A percentile compares a stretch with the other conserved stretches of the same genome.
Conservation (phyloP, 768 basidiomycete genomes). For the Cubamyces sp. region DNA sequence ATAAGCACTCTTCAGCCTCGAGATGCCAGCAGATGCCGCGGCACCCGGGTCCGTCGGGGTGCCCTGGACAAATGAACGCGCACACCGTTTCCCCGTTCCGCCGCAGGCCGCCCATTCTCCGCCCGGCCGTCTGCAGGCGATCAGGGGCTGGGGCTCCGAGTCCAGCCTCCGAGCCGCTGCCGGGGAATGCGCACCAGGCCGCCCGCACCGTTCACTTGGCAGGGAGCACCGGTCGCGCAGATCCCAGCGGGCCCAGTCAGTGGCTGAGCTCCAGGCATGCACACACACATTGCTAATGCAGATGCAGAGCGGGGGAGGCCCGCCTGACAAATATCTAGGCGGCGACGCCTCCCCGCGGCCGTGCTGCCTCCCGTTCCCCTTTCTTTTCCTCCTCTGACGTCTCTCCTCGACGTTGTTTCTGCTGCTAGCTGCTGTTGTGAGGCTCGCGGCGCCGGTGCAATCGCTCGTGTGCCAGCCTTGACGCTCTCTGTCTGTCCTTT, state of each 20-base stretch:
- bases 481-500: conserved; percentile 4
- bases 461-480: too few species aligned
- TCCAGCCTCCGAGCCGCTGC: too few species aligned
- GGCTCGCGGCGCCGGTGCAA: too few species aligned
- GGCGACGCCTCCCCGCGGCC: conserved; percentile 7
- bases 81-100: not conserved
- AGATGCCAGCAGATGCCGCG: not conserved
- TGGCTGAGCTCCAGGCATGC: too few species aligned
- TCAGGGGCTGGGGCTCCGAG: too few species aligned
- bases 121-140: not conserved
- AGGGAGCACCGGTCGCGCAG: too few species aligned
- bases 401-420: not conserved
- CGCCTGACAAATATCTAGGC: conserved; percentile 9
- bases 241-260: too few species aligned
- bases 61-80: not conserved
- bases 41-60: not conserved
- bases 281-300: too few species aligned
- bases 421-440: not conserved
- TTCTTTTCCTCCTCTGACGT: not conserved
- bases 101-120: conserved; percentile 10
- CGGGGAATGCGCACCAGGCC: not conserved
- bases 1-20: too few species aligned
- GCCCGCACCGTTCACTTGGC: not conserved
- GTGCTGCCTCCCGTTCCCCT: not conserved
- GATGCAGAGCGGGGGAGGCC: not conserved